Base-by-base conservation (phyloP, 768 basidiomycete genomes). In the Auriscalpium vulgare region DNA sequence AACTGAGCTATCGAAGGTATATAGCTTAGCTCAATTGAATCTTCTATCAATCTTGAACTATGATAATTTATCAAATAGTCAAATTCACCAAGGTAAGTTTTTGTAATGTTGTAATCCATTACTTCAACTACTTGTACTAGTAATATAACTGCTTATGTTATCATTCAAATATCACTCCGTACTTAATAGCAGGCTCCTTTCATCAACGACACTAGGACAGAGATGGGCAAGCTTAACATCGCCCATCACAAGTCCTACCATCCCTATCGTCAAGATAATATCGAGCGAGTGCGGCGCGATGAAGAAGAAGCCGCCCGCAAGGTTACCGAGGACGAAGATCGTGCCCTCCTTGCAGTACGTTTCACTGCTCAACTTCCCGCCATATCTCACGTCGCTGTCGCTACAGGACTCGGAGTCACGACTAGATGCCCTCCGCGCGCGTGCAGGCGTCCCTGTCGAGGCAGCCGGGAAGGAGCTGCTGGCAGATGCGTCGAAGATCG, bases 181-280 rank as follows among this genome's bases (percentile, higher is more conserved):
- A 21, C 21, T 21, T 21, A 1, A 21, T 21, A 21, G 21, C 21
- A 21, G 21, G 21, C 21, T 21, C 21, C 21, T 21, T 21, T 21
- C 21, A 21, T 21, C 29, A 29, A 29, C 29, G 29, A 29, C 29
- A 29, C 29, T 29, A 21, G 21, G 29, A 29, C 29, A 29, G 29
- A 29, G 29, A 91, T 91, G 89, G 89, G 88, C 29, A 89, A 89
- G 65, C 78, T 92, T 21, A 91, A 91, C 67, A 91, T 92, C 67
- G 90, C 90, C 11, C 90, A 92, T 68, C 90, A 91, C 75, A 93
- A 93, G 67, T 91, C 88, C 1, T 92, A 92, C 68, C 90, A 93
- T 61, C 90, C 90, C 0, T 92, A 92, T 66, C 73, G 90, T 40
- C 71, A 84, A 45, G 91, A 93, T 67, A 93, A 93, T 64, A 88